Conservation (phyloP, 2,329 filamentous ascomycete species). For the Hortaea sp. region DNA sequence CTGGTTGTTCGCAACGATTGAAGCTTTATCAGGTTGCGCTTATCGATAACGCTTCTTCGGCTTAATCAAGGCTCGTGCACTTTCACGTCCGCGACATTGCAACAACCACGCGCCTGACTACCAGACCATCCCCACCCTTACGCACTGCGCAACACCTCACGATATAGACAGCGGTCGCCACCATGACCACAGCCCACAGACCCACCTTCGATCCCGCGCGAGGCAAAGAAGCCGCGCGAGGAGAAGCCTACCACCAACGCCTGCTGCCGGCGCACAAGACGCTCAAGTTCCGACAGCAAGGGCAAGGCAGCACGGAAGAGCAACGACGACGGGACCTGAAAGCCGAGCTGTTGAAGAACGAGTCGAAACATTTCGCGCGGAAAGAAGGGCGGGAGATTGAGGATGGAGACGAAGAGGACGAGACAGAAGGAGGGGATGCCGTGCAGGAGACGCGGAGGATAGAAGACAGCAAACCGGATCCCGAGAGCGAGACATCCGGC, state of each 20-base stretch:
- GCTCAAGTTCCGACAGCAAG: constrained; percentile 80
- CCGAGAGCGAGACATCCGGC: background rate
- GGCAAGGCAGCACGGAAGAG: constrained; percentile 78
- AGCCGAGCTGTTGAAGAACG: constrained; percentile 79
- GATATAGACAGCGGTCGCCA: background rate
- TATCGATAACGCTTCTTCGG: too few species aligned
- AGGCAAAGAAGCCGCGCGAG: constrained; percentile 89
- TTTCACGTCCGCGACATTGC: too few species aligned
- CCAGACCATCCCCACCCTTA: too few species aligned
- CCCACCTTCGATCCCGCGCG: constrained; percentile 94
- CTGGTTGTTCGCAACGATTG: too few species aligned
- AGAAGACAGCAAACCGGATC: constrained; percentile 34
- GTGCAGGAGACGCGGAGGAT: constrained; percentile 31
- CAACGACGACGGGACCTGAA: constrained; percentile 64
- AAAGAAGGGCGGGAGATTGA: constrained; percentile 52
- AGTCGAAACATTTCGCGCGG: constrained; percentile 80
- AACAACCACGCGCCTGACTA: too few species aligned
- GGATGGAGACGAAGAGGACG: constrained; percentile 21
- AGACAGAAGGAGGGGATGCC: constrained; percentile 1
- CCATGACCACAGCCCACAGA: constrained; percentile 53
- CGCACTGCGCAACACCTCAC: too few species aligned
- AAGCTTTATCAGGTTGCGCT: too few species aligned
- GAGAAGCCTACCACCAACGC: constrained; percentile 90
- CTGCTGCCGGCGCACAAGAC: constrained; percentile 88
- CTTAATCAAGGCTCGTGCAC: too few species aligned